A percentile compares a stretch with the other conserved stretches of the same genome.
Evolutionary conservation across 2,329 filamentous ascomycete species (phyloP).

Genomic region (Fusarium protoensiforme): DNA sequence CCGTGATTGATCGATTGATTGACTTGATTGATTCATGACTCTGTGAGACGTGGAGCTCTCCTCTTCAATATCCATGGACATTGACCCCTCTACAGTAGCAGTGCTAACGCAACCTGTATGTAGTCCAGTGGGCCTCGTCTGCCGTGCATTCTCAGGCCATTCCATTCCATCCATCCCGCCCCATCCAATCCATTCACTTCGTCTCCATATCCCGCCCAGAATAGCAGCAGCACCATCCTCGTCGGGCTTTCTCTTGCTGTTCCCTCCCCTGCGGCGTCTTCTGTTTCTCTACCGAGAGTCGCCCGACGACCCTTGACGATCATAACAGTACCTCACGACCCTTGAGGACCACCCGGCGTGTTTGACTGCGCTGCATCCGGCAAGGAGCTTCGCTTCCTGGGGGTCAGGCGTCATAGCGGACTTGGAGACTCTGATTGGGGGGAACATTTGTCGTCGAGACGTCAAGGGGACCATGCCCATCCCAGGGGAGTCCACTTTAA

Average conservation of each 20-base stretch:
- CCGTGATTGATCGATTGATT: background rate
- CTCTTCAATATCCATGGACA: background rate
- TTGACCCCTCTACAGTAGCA: background rate
- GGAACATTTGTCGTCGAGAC: conserved; percentile 2
- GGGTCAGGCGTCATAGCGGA: conserved; percentile 14
- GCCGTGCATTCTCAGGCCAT: conserved; percentile 23
- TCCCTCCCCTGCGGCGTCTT: background rate
- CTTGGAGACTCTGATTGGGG: conserved; percentile 34
- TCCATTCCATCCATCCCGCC: conserved; percentile 1
- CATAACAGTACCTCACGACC: conserved; percentile 15
- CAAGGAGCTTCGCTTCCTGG: conserved; percentile 27
- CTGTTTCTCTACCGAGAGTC: conserved; percentile 14
- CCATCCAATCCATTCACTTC: background rate
- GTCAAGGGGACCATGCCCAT: conserved; percentile 29
- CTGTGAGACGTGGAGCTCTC: conserved; percentile 16
- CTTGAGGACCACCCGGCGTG: conserved; percentile 9
- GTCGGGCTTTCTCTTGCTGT: conserved; percentile 12
- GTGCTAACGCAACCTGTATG: background rate
- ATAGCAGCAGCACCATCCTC: background rate
- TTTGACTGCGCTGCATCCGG: conserved; percentile 34
- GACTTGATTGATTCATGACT: background rate
- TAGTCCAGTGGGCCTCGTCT: background rate
- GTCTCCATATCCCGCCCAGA: background rate
- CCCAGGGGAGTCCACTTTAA: conserved; percentile 25
- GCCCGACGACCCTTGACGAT: conserved; percentile 14